Conservation (phyloP, 2,329 filamentous ascomycete genomes). For the Colletotrichum shisoi region DNA sequence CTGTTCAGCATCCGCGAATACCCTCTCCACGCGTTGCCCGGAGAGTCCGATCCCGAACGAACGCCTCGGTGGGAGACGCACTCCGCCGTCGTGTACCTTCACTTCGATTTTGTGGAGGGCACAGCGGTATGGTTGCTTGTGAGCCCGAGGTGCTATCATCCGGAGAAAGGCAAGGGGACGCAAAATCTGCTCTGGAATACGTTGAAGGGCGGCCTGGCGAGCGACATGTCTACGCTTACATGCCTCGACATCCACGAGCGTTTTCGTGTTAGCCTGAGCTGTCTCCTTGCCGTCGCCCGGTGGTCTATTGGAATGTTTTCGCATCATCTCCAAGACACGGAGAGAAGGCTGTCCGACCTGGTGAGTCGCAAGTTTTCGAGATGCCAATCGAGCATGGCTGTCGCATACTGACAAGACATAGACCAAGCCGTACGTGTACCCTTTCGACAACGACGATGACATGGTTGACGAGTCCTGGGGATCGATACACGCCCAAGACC, state of each 20-base stretch:
- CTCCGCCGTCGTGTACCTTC: slow-evolving; percentile 19
- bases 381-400: not conserved
- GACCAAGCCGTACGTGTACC: slow-evolving; percentile 21
- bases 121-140: slow-evolving; percentile 27
- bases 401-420: not conserved
- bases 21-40: slow-evolving; percentile 16
- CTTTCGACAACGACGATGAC: slow-evolving; percentile 14
- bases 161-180: slow-evolving; percentile 16
- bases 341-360: slow-evolving; percentile 27
- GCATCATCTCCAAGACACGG: slow-evolving; percentile 22
- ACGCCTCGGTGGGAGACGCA: slow-evolving; percentile 32
- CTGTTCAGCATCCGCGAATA: slow-evolving; percentile 23
- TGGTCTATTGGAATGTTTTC: slow-evolving; percentile 24
- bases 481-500: slow-evolving; percentile 24
- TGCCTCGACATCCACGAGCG: slow-evolving; percentile 6
- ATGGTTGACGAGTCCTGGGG: not conserved
- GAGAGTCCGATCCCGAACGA: not conserved
- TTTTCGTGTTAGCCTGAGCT: slow-evolving; percentile 12
- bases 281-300: slow-evolving; percentile 16
- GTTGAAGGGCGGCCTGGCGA: slow-evolving; percentile 1
- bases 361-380: slow-evolving; percentile 5
- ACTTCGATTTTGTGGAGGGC: slow-evolving; percentile 26
- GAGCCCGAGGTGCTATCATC: slow-evolving; percentile 20
- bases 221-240: not conserved
- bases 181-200: slow-evolving; percentile 26